Percentiles rank a stretch among this genome's conserved stretches.
These are phyloP conservation scores for Leccinum boreale DNA, from an alignment of 768 basidiomycete species.

Conservation along the genomic window DNA sequence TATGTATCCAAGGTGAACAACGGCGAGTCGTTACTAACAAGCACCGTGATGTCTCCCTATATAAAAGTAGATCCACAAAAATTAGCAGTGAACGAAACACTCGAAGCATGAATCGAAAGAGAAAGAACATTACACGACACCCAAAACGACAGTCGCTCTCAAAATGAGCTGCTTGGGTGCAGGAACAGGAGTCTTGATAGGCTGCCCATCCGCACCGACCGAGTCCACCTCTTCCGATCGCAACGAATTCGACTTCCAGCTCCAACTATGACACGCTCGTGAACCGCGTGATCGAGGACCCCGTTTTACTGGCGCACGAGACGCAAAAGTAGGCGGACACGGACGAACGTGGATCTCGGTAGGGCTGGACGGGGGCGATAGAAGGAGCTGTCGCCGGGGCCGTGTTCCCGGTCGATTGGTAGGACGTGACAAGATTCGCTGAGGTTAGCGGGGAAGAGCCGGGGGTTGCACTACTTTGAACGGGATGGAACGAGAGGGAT, in stretches of 20 bases:
- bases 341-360: constrained; percentile 67
- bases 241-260: constrained; percentile 75
- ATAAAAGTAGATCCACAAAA: neutral
- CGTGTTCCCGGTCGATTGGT: constrained; percentile 36
- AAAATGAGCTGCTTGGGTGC: constrained; percentile 54
- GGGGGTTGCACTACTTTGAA: constrained; percentile 43
- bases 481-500: constrained; percentile 46
- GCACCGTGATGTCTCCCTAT: neutral
- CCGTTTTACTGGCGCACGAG: constrained; percentile 78
- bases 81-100: neutral
- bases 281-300: constrained; percentile 79
- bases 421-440: constrained; percentile 15
- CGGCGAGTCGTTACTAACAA: neutral
- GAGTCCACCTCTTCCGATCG: constrained; percentile 48
- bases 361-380: constrained; percentile 59
- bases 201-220: constrained; percentile 31
- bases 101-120: constrained; percentile 4
- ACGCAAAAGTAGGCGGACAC: constrained; percentile 83
- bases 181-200: constrained; percentile 30
- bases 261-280: constrained; percentile 87
- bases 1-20: neutral
- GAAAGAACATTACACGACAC: constrained; percentile 50
- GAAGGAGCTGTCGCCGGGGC: constrained; percentile 44
- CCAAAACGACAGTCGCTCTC: constrained; percentile 75
- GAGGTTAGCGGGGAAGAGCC: constrained; percentile 24